Evolutionary conservation across 306 rosid genomes (phyloP), one percentile per base, ranked within the genome.

Genomic region (Albizia julibrissin): DNA sequence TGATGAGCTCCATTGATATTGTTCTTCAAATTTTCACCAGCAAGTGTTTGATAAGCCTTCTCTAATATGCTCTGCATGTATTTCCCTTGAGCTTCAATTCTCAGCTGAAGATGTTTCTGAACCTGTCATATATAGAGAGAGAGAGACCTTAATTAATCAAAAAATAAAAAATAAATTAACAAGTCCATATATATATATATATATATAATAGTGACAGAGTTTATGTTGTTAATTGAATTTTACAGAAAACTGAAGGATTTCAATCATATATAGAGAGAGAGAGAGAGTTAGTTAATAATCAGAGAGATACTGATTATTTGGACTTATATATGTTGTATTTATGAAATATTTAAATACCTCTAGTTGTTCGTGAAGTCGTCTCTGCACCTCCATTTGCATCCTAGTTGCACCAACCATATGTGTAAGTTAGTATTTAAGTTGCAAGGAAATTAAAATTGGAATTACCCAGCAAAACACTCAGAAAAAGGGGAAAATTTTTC

Each of bases 341-440:
- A 16, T 31, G 14, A 16, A 69, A 69, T 24, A 42, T 22, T 71
- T 44, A 2, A 24, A 84, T 88, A 95, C 99, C 99, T 95, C 99
- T 50, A 95, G 85, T 84, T 95, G 99, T 74, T 95, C 99, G 73
- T 93, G 97, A 75, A 95, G 79, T 73, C 99, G 92, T 95, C 99
- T 87, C 83, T 95, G 99, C 92, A 95, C 99, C 93, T 95, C 99
- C 89, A 95, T 95, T 90, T 93, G 99, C 99, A 95, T 92, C 98
- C 97, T 95, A 81, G 86, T 89, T 21, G 78, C 90, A 90, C 88
- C 90, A 87, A 87, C 84, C 91, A 89, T 77, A 87, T 86, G 65
- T n/a, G 13, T 58, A 58, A 58, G 65, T 58, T 58, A 58, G 65
- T 8, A 58, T 56, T 82, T 87, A 80, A 88, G 92, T 90, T 88